Base-by-base conservation (phyloP, 192 early-diverging fungal species). In the Coemansia sp. region DNA sequence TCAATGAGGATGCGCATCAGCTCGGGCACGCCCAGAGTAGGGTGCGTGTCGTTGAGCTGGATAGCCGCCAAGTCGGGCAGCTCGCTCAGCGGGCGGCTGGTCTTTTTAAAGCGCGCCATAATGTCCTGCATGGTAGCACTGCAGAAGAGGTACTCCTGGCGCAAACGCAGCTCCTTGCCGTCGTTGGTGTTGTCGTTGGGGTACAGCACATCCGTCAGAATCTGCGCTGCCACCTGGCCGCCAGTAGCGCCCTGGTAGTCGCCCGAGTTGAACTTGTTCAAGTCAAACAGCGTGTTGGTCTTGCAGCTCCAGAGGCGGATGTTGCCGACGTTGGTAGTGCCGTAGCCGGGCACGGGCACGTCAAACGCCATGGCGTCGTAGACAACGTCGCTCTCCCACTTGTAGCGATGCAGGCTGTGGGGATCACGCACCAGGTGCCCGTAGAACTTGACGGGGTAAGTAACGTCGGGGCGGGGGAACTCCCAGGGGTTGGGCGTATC, bases 71-170 rank as follows among this genome's bases (percentile, higher is more conserved):
- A 87, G 39, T 94, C 84, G 5, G 94, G 90, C 85, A 99, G 96
- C 38, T 98, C 89, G 55, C 76, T 75, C 94, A 94, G 92, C 3
- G 93, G 89, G 24, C 84, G 77, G 38, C 84, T 79, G 11, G 92
- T 87, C 73, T 94, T 93, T 79, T 94, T 97, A 87, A 99, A 99
- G 3, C 97, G 89, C 57, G 92, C 91, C 53, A 99, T 85, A 67
- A 91, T 92, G 75, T 93, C 93, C 68, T 90, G 88, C 53, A 98
- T 79, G 16, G 93, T 94, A 43, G 93, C 96, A 26, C 88, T 88
- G 56, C 94, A 94, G 85, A 94, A 98, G 71, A 99, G 94, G 82
- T 92, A 99, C 85, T 99, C 95, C 83, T 99, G 96, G 83, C 97
- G 96, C 70, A 99, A 83, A 45, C 96, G 91, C 53, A 99, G 85